Conservation (phyloP, 139 green algal genomes). For the Edaphochlamys debaryana region DNA sequence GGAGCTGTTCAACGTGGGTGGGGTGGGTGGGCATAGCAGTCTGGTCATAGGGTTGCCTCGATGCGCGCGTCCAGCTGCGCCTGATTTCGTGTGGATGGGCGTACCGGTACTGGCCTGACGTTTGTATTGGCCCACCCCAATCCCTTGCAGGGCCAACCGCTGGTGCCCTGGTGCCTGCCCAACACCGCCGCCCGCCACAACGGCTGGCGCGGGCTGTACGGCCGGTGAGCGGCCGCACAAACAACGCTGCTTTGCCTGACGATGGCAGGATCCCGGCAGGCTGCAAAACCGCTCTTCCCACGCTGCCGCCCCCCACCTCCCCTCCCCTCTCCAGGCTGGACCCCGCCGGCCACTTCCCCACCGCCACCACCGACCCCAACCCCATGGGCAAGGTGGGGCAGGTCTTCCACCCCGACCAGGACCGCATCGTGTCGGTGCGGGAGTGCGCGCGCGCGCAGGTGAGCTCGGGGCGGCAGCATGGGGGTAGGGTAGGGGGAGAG, state of each 20-base stretch:
- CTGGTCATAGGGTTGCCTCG: too few relatives aligned
- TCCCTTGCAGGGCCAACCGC: constrained; percentile 75
- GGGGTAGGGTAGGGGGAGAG: not conserved
- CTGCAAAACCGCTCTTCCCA: too few relatives aligned
- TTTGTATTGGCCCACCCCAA: too few relatives aligned
- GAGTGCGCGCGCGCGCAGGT: constrained; percentile 96
- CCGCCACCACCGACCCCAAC: constrained; percentile 95
- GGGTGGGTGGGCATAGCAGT: too few relatives aligned
- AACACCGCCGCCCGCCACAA: constrained; percentile 96
- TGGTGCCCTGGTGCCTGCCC: constrained; percentile 97
- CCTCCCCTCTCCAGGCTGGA: constrained; percentile 72
- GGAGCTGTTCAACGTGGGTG: constrained; percentile 76
- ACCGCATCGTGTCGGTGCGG: constrained; percentile 94
- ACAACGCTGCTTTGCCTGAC: too few relatives aligned
- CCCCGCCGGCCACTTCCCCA: constrained; percentile 96
- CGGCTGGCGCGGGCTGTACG: constrained; percentile 95
- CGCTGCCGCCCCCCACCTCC: not conserved
- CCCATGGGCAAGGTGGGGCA: constrained; percentile 98
- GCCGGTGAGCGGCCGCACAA: constrained; percentile 43
- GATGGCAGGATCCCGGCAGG: too few relatives aligned
- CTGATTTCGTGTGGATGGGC: too few relatives aligned
- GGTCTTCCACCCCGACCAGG: constrained; percentile 96
- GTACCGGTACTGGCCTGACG: too few relatives aligned
- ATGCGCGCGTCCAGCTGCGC: too few relatives aligned
- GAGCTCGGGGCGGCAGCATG: not conserved